Percentiles rank a stretch among this genome's conserved stretches.
These are phyloP conservation scores for Collybia sp. DNA, from an alignment of 768 basidiomycete species.

Conservation along the genomic window DNA sequence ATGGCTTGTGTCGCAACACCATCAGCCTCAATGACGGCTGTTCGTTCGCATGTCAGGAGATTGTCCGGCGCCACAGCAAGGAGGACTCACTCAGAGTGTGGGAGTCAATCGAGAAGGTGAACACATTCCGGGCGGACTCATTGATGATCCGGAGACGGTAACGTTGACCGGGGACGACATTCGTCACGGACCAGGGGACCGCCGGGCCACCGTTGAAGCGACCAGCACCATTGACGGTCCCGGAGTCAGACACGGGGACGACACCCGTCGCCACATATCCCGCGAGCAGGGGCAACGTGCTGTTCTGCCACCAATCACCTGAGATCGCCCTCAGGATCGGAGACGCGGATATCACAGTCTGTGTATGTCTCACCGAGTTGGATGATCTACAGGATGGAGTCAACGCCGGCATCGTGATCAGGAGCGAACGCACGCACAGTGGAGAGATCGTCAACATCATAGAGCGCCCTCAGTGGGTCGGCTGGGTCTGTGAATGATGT, in stretches of 20 bases:
- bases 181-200: conserved; percentile 24
- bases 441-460: no score
- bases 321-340: conserved; percentile 14
- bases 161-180: conserved; percentile 24
- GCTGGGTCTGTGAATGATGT: no score
- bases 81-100: conserved; percentile 19
- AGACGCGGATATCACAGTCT: conserved; percentile 1
- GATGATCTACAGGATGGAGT: conserved; percentile 9
- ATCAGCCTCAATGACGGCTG: conserved; percentile 47
- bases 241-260: conserved; percentile 24
- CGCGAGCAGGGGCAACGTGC: conserved; percentile 21
- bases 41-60: neutral
- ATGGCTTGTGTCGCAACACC: conserved; percentile 32
- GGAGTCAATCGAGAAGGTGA: conserved; percentile 38
- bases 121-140: conserved; percentile 28
- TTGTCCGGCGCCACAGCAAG: no score
- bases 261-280: conserved; percentile 16
- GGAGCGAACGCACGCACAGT: no score
- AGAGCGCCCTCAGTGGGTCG: no score
- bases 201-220: conserved; percentile 27
- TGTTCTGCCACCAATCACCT: conserved; percentile 40
- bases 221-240: conserved; percentile 35
- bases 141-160: conserved; percentile 23
- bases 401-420: no score
- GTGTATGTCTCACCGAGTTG: conserved; percentile 12